Conservation (phyloP, 345 rosid species). For the Carallia pectinifolia region DNA sequence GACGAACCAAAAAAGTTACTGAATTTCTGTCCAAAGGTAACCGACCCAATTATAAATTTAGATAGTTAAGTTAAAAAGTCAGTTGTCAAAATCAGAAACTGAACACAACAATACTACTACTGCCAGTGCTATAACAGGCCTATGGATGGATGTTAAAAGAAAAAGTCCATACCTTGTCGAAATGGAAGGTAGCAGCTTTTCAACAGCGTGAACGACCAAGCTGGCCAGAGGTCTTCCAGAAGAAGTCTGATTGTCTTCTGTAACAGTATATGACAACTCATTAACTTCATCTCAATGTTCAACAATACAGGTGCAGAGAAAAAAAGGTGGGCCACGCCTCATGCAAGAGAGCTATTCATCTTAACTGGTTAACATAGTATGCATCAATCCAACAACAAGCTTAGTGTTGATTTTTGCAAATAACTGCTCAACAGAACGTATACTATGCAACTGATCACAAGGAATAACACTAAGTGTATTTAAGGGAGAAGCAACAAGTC, state of each 20-base stretch:
- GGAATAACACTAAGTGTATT: too few species aligned
- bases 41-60: not conserved
- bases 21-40: not conserved
- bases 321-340: not conserved
- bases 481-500: too few species aligned
- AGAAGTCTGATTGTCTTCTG: conserved; percentile 29
- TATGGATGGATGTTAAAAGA: not conserved
- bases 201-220: conserved; percentile 27
- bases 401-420: too few species aligned
- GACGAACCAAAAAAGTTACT: too few species aligned
- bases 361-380: not conserved
- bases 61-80: not conserved
- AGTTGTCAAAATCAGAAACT: not conserved
- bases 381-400: too few species aligned
- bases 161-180: conserved; percentile 43
- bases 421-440: too few species aligned
- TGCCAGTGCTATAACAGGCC: not conserved
- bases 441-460: too few species aligned
- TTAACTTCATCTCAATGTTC: not conserved
- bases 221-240: conserved; percentile 23
- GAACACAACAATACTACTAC: not conserved
- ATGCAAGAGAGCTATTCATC: not conserved
- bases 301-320: not conserved
- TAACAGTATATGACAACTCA: conserved; percentile 16
- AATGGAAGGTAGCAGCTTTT: conserved; percentile 45